Evolutionary conservation across 805 yeast species (phyloP), one percentile per base, ranked within the genome.

Genomic region (Cyberlindnera veronae): DNA sequence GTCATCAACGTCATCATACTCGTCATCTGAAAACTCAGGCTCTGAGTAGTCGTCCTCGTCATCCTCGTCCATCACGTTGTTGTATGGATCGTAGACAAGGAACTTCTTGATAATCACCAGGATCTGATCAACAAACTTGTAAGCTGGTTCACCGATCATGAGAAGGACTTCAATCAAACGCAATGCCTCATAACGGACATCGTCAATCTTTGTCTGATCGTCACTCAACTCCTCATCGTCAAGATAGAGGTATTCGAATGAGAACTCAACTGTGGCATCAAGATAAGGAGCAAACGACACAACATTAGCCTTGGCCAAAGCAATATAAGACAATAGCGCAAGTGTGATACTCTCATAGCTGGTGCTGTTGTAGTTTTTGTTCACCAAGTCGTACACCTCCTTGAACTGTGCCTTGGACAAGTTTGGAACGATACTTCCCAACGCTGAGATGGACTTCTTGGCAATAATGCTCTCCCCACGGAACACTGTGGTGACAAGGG

Each of bases 151-250:
- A 16, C 69, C 67, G 19, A 74, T 55, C 7, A 72, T 64, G 22
- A 67, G 57, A 38, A 79, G 60, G 0, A 63, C 50, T 7, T 61
- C 67, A 14, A 76, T 50, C 19, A 74, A 53, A 15, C 47, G 48
- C 18, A 77, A 50, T 1, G 77, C 67, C 18, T 77, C 76, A 41
- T 74, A 79, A 36, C 83, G 71, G 6, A 72, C 58, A 41, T 68
- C 70, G 49, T 77, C 73, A 22, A 64, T 59, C 36, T 66, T 66
- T 4, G 66, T 47, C 29, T 71, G 63, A 8, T 60, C 60, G 48
- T 75, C 81, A 24, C 60, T 62, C 6, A 52, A 36, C 6, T 56
- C 62, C 6, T 57, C 49, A n/a, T 54, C 49, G 8, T 58, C 59
- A 13, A 63, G 30, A 24, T 53, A 48, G 23, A 68, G 49, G 17